phyloP scores from a whole-genome alignment of 495 filamentous ascomycete species.

The Penicillium manginii region DNA sequence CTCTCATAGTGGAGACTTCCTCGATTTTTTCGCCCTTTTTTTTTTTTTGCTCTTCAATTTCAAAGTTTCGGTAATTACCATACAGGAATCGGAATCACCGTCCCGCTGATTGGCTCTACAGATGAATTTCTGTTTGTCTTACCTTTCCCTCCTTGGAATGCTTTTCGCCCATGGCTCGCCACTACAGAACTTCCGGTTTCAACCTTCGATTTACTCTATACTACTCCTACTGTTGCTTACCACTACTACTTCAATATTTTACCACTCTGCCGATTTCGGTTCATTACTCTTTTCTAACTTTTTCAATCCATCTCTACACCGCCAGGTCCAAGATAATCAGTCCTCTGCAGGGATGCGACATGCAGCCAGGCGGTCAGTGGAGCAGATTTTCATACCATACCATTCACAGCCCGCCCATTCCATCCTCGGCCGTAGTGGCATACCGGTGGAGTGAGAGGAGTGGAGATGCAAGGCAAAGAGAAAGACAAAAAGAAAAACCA shows the following conservation, averaged over 20 bases:
- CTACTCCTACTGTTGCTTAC: background rate
- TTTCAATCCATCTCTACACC: constrained; percentile 1
- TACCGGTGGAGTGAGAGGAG: constrained; percentile 19
- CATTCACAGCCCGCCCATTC: constrained; percentile 21
- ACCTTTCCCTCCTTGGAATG: constrained; percentile 5
- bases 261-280: background rate
- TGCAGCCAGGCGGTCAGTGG: constrained; percentile 25
- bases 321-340: background rate
- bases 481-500: constrained; percentile 7
- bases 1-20: constrained; percentile 18
- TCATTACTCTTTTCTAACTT: background rate
- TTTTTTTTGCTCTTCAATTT: constrained; percentile 4
- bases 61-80: constrained; percentile 4
- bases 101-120: constrained; percentile 12
- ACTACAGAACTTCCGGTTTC: background rate
- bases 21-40: constrained; percentile 25
- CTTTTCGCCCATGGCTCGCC: constrained; percentile 12
- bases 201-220: background rate
- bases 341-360: constrained; percentile 6
- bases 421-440: constrained; percentile 29
- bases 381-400: constrained; percentile 14
- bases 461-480: constrained; percentile 4
- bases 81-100: constrained; percentile 11
- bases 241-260: background rate
- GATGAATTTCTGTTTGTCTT: background rate